Evolutionary conservation across 306 rosid species (phyloP), one percentile per base, ranked within the genome.

Genomic region (Castanopsis chinensis): DNA sequence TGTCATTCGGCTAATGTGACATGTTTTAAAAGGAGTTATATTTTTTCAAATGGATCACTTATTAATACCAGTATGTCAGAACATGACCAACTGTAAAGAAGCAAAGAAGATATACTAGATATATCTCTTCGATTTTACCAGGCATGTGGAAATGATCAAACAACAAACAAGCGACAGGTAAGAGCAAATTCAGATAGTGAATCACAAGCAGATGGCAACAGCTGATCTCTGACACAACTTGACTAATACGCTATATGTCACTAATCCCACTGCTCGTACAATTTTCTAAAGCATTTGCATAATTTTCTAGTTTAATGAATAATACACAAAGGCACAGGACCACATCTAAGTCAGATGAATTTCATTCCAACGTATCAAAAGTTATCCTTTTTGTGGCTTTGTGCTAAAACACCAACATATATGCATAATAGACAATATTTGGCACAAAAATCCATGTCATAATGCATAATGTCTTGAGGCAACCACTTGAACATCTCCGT

Each of bases 131-230:
- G 15, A 52, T 61, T 19, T 73, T 53, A 60, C 20, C 72, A 71
- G 69, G 77, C 76, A 72, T 19, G 60, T 37, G 25, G 81, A 82
- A 72, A 45, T 58, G 68, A 70, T 28, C 63, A 64, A 63, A 69
- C 52, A 80, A 78, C 58, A 72, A 41, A 41, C 20, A 79, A 49
- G 25, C 17, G 1, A 49, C 53, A 49, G 45, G 7, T 20, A 14
- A 59, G 6, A 18, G 6, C 51, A 60, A 35, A 25, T 0, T 63
- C 71, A 37, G 2, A 71, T 19, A 72, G 20, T 17, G 28, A 54
- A 69, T 18, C 51, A 59, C 28, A 63, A 51, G 9, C 10, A 45
- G 19, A 17, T 70, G 11, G 20, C 18, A n/a, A 75, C 20, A 61
- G 45, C 52, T 23, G 25, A 4, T 21, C 52, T 45, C 68, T 25